Base-by-base conservation (phyloP, 2,329 filamentous ascomycete species). In the Epichloe sp. region DNA sequence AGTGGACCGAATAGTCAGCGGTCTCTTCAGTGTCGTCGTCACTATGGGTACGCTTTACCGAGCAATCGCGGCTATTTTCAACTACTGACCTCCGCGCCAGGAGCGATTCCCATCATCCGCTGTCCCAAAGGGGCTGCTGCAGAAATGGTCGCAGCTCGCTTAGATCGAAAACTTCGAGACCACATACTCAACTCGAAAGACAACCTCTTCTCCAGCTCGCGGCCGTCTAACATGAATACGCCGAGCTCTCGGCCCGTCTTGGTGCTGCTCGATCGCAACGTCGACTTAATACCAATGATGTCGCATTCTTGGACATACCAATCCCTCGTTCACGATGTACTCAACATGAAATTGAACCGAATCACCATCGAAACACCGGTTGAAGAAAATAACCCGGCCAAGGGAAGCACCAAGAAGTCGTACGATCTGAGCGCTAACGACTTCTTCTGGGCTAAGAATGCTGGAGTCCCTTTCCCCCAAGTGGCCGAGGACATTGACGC, bases 181-280 rank as follows among this genome's bases (percentile, higher is more conserved):
- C 93, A 98, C 65, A 87, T 97, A 49, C 77, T 98, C 56, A 97
- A 97, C 68, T 95, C 91, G 12, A 97, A 96, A 71, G 91, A 96
- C 64, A 97, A 96, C 62, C 78, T 98, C 4, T 98, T 98, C 67
- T 94, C 89, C 41, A 71, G 68, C 52, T 76, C 82, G 48, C 77
- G 86, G 54, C 75, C 82, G 2, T 70, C 75, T 7, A 69, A 75
- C 6, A 67, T 76, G 1, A 76, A 78, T 15, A 83, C 86, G 0
- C 78, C 84, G 2, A 79, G 83, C 8, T 86, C 88, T 23, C 76
- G 94, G 47, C 93, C 94, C 0, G 88, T 97, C 0, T 79, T 98
- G 44, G 82, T 98, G 57, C 86, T 98, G 49, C 84, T 97, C 46
- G 93, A 98, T 68, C 84, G 93, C 58, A 97, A 96, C 62, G 83